Evolutionary conservation across 2,329 filamentous ascomycete genomes (phyloP), one percentile per base, ranked within the genome.

Genomic region (Xylariales sp.): DNA sequence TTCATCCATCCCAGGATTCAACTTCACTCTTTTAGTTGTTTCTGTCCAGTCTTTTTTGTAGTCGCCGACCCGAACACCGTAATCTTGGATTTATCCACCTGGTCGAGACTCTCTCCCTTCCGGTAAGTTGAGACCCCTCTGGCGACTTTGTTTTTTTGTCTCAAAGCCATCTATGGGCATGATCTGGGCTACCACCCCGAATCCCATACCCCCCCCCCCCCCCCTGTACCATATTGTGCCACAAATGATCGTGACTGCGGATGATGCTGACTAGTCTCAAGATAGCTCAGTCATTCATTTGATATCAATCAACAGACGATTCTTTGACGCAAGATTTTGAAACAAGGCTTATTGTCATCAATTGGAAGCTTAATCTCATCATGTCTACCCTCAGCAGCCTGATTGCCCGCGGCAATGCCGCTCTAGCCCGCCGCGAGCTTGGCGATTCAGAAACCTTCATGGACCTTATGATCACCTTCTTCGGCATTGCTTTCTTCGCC

Each of bases 391-490:
- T 69, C 51, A 61, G 55, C 45, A 58, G 53, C 39, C 47, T 68
- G 45, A 43, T 66, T 40, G 54, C 64, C 52, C 65, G 69, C 47
- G 59, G 62, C 61, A 57, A 56, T 39, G 55, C 56, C 44, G 52
- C 58, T 44, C 54, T 83, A 50, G 67, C 74, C 53, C 62, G 66
- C 57, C 76, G 80, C 52, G 66, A 65, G 46, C 45, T 48, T 20
- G 49, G 47, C 50, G 67, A 65, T 44, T 66, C 70, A 53, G 69
- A 85, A 52, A 78, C 71, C 46, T 81, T 86, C 68, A 73, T 90
- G 61, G 82, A 88, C 58, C 78, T 95, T 31, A 70, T 95, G 60
- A 85, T 95, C 54, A 76, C 80, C 44, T 76, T 97, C 42, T 73
- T 97, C 52, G 82, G 83, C 48, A 73, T 98, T 33, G 70, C 91